Evolutionary conservation across 768 basidiomycete species (phyloP).

Genomic region (Suillus alpinus): DNA sequence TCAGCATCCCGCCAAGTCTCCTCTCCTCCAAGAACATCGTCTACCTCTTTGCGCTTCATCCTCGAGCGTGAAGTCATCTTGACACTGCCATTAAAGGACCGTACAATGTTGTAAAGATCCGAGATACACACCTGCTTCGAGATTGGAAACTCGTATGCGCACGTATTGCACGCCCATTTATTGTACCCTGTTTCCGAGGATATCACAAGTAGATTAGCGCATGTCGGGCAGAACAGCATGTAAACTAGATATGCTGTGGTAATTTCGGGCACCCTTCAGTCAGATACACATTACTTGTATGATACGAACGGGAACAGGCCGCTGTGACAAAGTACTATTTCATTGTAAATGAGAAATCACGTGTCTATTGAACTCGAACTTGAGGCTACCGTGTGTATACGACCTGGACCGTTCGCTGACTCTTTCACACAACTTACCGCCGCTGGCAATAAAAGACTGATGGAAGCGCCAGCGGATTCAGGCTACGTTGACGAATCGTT

Average conservation of each 20-base stretch:
- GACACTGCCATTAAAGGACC: background rate
- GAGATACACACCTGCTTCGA: background rate
- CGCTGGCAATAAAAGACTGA: slow-evolving; percentile 11
- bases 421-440: slow-evolving; percentile 7
- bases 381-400: background rate
- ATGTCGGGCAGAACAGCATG: slow-evolving; percentile 96
- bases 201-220: slow-evolving; percentile 82
- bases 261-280: background rate
- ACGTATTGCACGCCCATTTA: slow-evolving; percentile 92
- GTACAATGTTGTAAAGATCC: background rate
- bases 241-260: background rate
- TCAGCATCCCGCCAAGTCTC: slow-evolving; percentile 95
- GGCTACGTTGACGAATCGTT: slow-evolving; percentile 76
- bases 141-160: slow-evolving; percentile 81
- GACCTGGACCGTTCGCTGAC: background rate
- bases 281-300: background rate
- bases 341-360: background rate
- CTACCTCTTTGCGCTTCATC: slow-evolving; percentile 83
- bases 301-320: background rate
- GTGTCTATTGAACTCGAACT: background rate
- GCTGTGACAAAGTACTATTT: no score
- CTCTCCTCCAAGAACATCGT: slow-evolving; percentile 94
- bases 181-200: slow-evolving; percentile 77
- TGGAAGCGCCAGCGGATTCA: slow-evolving; percentile 18
- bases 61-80: slow-evolving; percentile 91